Percentiles rank a stretch among this genome's conserved stretches.
phyloP scores from a whole-genome alignment of 768 basidiomycete genomes.

The Tulasnella calospora region DNA sequence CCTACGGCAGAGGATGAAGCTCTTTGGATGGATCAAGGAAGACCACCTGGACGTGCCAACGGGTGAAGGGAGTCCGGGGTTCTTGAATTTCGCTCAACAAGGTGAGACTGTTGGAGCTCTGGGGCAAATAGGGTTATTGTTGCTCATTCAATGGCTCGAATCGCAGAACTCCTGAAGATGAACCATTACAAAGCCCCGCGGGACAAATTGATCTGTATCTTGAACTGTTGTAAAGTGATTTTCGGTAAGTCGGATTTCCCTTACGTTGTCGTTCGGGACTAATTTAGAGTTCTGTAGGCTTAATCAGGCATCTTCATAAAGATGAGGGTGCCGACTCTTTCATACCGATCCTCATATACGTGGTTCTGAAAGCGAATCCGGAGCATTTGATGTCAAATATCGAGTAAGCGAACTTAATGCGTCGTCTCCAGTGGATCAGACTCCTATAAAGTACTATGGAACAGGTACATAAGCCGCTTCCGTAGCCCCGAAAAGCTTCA shows the following conservation, averaged over 20 bases:
- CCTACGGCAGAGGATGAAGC: constrained; percentile 77
- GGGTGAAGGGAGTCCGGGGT: constrained; percentile 55
- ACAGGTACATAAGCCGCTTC: constrained; percentile 94
- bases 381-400: constrained; percentile 90
- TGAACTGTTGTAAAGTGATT: constrained; percentile 98
- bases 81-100: constrained; percentile 84
- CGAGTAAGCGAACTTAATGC: constrained; percentile 51
- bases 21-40: constrained; percentile 88
- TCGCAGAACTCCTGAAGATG: constrained; percentile 87
- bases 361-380: constrained; percentile 92
- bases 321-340: constrained; percentile 93
- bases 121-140: not conserved
- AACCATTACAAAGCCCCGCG: constrained; percentile 99
- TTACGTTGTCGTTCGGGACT: not conserved
- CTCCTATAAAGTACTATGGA: constrained; percentile 32
- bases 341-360: constrained; percentile 88
- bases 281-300: constrained; percentile 46
- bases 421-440: not conserved
- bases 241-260: constrained; percentile 57
- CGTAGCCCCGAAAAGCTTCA: constrained; percentile 83
- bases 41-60: constrained; percentile 87
- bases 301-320: constrained; percentile 78
- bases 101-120: constrained; percentile 42
- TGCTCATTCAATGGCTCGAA: not conserved
- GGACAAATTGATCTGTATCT: constrained; percentile 94